Evolutionary conservation across 2,329 filamentous ascomycete species (phyloP).

Genomic region (Arthrocladium fulminans): DNA sequence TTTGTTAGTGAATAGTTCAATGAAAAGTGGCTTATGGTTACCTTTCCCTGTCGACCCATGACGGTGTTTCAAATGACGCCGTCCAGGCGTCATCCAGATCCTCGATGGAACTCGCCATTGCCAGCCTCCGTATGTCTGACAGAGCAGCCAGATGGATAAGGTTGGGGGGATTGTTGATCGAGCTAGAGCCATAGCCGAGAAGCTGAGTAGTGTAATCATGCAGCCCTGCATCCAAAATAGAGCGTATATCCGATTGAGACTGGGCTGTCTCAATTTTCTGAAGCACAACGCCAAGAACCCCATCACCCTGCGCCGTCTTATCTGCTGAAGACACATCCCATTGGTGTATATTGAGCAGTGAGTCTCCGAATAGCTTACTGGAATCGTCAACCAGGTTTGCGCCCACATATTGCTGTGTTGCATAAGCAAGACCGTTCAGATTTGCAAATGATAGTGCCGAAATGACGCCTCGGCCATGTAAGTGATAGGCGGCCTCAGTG

Average conservation of each 20-base stretch:
- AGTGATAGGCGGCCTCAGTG: constrained; percentile 40
- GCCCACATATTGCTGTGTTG: constrained; percentile 45
- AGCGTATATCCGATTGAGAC: neutral
- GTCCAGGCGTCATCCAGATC: constrained; percentile 11
- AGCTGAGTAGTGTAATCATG: neutral
- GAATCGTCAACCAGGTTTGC: neutral
- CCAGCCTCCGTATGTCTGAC: constrained; percentile 14
- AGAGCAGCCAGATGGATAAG: constrained; percentile 12
- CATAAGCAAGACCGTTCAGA: constrained; percentile 75
- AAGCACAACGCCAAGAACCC: constrained; percentile 73
- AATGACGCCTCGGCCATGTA: constrained; percentile 12
- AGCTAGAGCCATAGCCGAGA: neutral
- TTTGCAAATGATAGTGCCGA: constrained; percentile 62
- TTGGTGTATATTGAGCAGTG: constrained; percentile 65
- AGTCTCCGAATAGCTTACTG: neutral
- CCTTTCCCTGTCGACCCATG: constrained; percentile 2
- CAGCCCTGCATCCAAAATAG: neutral
- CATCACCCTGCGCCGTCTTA: constrained; percentile 53
- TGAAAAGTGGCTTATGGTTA: neutral
- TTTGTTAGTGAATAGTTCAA: neutral
- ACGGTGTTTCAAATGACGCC: constrained; percentile 9
- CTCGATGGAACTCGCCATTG: constrained; percentile 9
- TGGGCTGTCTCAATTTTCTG: neutral
- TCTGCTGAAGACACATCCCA: constrained; percentile 80
- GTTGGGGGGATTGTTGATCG: neutral